Base-by-base conservation (phyloP, 495 filamentous ascomycete species). In the Annulohypoxylon moriforme region DNA sequence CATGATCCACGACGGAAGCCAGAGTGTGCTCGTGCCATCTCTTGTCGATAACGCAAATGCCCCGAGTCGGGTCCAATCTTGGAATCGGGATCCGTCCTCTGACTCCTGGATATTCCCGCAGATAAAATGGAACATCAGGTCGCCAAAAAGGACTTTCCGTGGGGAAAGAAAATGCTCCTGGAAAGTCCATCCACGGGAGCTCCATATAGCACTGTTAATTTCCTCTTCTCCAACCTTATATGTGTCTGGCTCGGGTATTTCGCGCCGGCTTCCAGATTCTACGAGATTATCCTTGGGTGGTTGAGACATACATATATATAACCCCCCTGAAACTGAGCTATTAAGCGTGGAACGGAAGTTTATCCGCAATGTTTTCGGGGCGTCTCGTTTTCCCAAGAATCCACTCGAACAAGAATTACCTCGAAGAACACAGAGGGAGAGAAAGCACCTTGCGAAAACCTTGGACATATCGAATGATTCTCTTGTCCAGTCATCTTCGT, bases 401-500 rank as follows among this genome's bases (percentile, higher is more conserved):
- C 60, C 44, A 33, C 60, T 64, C 46, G 47, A 16, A 13, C 60
- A 66, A 13, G 63, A 66, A 11, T 34, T 24, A 3, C 61, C 61
- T 16, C 36, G 36, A 10, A 49, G 36, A 24, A 57, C 16, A 66
- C 70, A 59, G 14, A 75, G 52, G 16, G 60, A 66, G 6, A 68
- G 5, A 16, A 61, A 42, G 22, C 57, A 38, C 14, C 66, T 72
- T 1, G 52, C 33, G 44, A 67, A 78, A 47, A 78, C 46, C 10
- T 69, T 29, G 20, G 40, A 59, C 76, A 78, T 78, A 0, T 27
- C 22, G 16, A 49, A 38, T 40, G 69, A 61, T 53, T 76, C 66
- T 9, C 8, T 52, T 4, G 58, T 16, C 70, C 70, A 76, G 50
- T 77, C 77, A 0, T 67, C 63, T 18, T 16, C 16, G 8, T 60